phyloP scores from a whole-genome alignment of 768 basidiomycete species.

The Suillus ampliporus region DNA sequence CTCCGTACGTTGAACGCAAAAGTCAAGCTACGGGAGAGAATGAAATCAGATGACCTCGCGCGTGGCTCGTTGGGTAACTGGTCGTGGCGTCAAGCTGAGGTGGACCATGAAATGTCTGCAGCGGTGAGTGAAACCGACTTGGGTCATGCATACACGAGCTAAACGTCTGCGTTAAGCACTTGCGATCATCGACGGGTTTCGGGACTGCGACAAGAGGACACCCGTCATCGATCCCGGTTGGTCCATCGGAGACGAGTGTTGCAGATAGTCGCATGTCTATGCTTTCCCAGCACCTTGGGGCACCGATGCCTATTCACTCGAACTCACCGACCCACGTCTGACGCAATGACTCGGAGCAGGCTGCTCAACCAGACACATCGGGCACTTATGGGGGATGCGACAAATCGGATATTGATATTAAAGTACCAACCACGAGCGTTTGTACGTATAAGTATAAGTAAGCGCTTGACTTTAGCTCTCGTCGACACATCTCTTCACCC shows the following conservation, averaged over 20 bases:
- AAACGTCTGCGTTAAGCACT: neutral
- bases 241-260: neutral
- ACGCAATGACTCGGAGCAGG: neutral
- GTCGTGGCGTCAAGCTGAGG: slow-evolving; percentile 36
- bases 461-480: too few species aligned
- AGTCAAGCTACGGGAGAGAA: slow-evolving; percentile 30
- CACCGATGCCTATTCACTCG: slow-evolving; percentile 1
- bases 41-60: slow-evolving; percentile 48
- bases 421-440: too few species aligned
- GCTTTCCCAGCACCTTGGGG: neutral
- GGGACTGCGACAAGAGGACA: neutral
- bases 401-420: too few species aligned
- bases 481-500: too few species aligned
- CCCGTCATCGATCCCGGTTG: neutral
- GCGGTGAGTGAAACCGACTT: neutral
- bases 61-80: slow-evolving; percentile 46
- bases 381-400: too few species aligned
- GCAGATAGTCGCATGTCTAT: neutral
- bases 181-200: neutral
- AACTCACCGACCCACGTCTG: neutral
- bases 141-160: neutral
- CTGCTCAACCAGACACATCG: too few species aligned
- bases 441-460: too few species aligned
- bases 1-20: slow-evolving; percentile 38
- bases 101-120: neutral